Evolutionary conservation across 1,139 yeast species (phyloP).

Genomic region (Pichia sp.): DNA sequence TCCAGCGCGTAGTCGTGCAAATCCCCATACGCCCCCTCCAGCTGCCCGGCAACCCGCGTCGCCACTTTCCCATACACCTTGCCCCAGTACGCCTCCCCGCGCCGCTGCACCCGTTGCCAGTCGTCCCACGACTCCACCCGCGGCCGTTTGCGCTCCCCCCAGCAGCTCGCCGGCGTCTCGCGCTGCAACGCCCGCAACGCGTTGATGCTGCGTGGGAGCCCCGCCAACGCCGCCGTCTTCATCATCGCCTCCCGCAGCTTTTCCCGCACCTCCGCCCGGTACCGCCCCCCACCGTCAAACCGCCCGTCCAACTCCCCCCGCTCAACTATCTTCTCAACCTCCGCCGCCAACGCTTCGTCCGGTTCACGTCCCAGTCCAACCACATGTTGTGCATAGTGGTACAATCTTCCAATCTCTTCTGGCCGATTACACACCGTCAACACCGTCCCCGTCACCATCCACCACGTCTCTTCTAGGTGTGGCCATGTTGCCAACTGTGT

Average conservation of each 20-base stretch:
- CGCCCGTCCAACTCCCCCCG: too few relatives aligned
- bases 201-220: conserved; percentile 81
- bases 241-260: conserved; percentile 70
- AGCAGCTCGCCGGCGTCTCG: conserved; percentile 51
- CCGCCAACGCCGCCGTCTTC: conserved; percentile 72
- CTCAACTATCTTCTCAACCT: too few relatives aligned
- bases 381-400: conserved; percentile 60
- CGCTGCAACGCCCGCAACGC: conserved; percentile 60
- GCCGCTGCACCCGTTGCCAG: conserved; percentile 26
- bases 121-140: conserved; percentile 15
- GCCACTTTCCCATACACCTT: conserved; percentile 71
- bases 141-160: conserved; percentile 17
- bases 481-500: conserved; percentile 43
- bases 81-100: conserved; percentile 71
- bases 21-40: conserved; percentile 76
- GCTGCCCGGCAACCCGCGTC: conserved; percentile 56
- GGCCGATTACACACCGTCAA: conserved; percentile 79
- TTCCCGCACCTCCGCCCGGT: too few relatives aligned
- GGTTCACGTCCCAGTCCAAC: too few relatives aligned
- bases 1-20: conserved; percentile 67
- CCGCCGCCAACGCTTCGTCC: too few relatives aligned
- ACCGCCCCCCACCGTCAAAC: conserved; percentile 8
- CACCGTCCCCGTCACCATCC: conserved; percentile 71
- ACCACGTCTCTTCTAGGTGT: conserved; percentile 46
- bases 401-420: conserved; percentile 67